A percentile compares a stretch with the other conserved stretches of the same genome.
Conservation (phyloP, 805 yeast genomes). For the Starmera pachycereana region DNA sequence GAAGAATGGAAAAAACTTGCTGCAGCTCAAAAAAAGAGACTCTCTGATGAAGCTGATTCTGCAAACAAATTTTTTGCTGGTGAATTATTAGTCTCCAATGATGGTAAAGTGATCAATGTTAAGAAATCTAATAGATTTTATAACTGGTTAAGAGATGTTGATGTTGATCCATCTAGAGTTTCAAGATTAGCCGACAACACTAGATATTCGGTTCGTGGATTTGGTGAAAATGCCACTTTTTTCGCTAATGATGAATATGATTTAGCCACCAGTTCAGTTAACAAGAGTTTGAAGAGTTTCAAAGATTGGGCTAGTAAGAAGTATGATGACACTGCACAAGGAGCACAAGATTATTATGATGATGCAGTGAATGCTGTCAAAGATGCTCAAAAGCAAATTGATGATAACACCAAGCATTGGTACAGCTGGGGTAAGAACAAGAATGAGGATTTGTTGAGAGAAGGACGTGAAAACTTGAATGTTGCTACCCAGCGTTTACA, state of each 20-base stretch:
- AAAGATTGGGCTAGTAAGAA: slow-evolving; percentile 14
- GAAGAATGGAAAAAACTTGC: slow-evolving; percentile 12
- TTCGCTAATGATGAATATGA: slow-evolving; percentile 30
- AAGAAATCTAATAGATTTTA: slow-evolving; percentile 10
- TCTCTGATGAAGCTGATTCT: slow-evolving; percentile 2
- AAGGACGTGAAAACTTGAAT: slow-evolving; percentile 22
- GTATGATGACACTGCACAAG: slow-evolving; percentile 14
- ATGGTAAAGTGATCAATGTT: not conserved
- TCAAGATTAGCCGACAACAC: slow-evolving; percentile 24
- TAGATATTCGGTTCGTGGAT: slow-evolving; percentile 29
- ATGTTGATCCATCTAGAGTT: slow-evolving; percentile 18
- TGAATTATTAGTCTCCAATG: not conserved
- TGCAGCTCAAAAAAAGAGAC: slow-evolving; percentile 2
- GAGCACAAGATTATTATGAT: slow-evolving; percentile 18
- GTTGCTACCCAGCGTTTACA: slow-evolving; percentile 15
- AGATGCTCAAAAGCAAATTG: slow-evolving; percentile 25
- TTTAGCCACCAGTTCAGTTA: slow-evolving; percentile 4
- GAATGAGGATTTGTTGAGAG: slow-evolving; percentile 23
- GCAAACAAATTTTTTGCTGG: not conserved
- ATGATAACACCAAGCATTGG: slow-evolving; percentile 25
- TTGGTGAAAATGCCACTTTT: slow-evolving; percentile 36
- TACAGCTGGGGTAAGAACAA: slow-evolving; percentile 27
- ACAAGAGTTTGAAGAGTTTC: slow-evolving; percentile 5
- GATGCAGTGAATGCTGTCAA: slow-evolving; percentile 23
- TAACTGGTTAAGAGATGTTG: slow-evolving; percentile 18